Conservation (phyloP, 345 rosid genomes). For the Salix udensis region DNA sequence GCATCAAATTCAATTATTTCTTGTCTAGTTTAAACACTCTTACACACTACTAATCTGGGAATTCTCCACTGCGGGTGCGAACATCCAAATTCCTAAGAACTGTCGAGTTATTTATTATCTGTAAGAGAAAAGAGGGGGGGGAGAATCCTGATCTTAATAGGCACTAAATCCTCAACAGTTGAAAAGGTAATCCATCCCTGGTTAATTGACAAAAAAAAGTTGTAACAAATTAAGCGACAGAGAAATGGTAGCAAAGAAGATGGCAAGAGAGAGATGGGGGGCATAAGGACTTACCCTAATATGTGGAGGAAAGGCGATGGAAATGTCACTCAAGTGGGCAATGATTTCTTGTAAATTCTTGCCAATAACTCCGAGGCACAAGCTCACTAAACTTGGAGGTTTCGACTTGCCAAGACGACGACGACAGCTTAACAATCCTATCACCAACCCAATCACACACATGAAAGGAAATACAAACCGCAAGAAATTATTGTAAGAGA, state of each 20-base stretch:
- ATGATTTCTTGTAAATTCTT: slow-evolving; percentile 71
- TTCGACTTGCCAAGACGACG: slow-evolving; percentile 25
- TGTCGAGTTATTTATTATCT: too few relatives aligned
- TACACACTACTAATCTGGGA: too few relatives aligned
- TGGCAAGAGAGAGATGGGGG: too few relatives aligned
- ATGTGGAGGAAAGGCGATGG: slow-evolving; percentile 51
- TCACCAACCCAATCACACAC: slow-evolving; percentile 2
- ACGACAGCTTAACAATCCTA: slow-evolving; percentile 27
- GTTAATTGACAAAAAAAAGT: background rate
- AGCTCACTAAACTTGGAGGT: slow-evolving; percentile 60
- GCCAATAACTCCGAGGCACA: slow-evolving; percentile 83
- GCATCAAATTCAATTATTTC: background rate
- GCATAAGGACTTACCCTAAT: slow-evolving; percentile 48
- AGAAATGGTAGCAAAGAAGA: background rate
- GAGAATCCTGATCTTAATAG: too few relatives aligned
- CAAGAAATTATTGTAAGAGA: background rate
- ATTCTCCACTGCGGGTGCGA: too few relatives aligned
- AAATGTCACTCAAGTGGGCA: slow-evolving; percentile 57
- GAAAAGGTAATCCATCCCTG: too few relatives aligned
- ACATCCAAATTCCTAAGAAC: too few relatives aligned
- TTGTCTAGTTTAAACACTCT: too few relatives aligned
- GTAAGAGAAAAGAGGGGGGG: too few relatives aligned
- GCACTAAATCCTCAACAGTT: too few relatives aligned
- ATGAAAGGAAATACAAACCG: too few relatives aligned
- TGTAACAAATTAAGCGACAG: background rate